Conservation (phyloP, 225 moss, liverwort and hornwort species). For the Asterella californica region DNA sequence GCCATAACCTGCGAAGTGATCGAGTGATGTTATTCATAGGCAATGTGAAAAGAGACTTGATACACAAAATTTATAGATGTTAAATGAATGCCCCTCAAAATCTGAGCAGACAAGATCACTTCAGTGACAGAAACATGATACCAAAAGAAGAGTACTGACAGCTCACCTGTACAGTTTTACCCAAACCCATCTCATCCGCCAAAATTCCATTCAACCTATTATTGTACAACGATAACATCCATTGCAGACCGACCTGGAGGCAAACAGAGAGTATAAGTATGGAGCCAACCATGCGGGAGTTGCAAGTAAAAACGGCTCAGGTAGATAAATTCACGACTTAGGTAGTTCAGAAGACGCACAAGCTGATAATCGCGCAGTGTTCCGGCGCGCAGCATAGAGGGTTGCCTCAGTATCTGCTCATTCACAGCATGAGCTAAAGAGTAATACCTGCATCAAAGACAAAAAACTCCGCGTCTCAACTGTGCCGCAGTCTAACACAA, state of each 20-base stretch:
- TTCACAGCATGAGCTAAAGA: slow-evolving; percentile 97
- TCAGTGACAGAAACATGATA: not conserved
- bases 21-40: not conserved
- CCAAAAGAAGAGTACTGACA: not conserved
- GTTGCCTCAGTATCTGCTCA: slow-evolving; percentile 83
- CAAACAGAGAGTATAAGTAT: not conserved
- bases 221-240: slow-evolving; percentile 99
- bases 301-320: not conserved
- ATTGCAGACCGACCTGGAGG: slow-evolving; percentile 93
- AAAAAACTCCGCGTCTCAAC: not conserved
- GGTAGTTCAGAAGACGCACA: slow-evolving; percentile 37
- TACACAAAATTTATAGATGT: not conserved
- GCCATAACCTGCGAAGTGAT: slow-evolving; percentile 77
- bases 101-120: not conserved
- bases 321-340: not conserved
- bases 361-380: slow-evolving; percentile 94
- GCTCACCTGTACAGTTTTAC: slow-evolving; percentile 95
- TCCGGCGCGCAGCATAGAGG: slow-evolving; percentile 96
- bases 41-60: not conserved
- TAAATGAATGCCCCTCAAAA: not conserved
- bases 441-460: slow-evolving; percentile 63
- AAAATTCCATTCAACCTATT: slow-evolving; percentile 98
- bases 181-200: slow-evolving; percentile 99
- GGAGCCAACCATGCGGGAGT: not conserved
- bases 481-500: not conserved